These are phyloP conservation scores for Silene latifolia DNA, from an alignment of 148 eudicot species.

Conservation along the genomic window DNA sequence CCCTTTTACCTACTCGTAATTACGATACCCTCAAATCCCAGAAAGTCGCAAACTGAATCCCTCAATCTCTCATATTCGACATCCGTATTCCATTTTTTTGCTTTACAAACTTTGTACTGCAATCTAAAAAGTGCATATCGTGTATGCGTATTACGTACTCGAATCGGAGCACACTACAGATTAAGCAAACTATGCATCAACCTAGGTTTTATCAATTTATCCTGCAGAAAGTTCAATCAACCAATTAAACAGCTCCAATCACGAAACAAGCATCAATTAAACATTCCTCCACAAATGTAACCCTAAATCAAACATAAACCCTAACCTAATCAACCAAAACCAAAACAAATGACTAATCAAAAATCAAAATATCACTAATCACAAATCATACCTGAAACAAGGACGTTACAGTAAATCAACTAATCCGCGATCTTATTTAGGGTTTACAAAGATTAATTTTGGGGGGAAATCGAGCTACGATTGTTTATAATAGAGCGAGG, in stretches of 20 bases:
- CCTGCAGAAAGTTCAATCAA: not conserved
- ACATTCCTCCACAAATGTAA: not conserved
- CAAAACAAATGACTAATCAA: not conserved
- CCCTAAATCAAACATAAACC: not conserved
- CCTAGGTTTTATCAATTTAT: not conserved
- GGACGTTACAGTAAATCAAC: not conserved
- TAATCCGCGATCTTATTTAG: slow-evolving; percentile 2
- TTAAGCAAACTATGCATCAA: not conserved
- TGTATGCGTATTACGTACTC: too few relatives aligned
- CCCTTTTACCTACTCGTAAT: too few relatives aligned
- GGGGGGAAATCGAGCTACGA: not conserved
- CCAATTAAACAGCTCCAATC: not conserved
- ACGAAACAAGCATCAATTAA: not conserved
- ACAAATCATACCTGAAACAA: not conserved
- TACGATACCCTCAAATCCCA: too few relatives aligned
- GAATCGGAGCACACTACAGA: too few relatives aligned
- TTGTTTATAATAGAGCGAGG: not conserved
- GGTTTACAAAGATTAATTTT: not conserved
- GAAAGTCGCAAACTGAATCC: too few relatives aligned
- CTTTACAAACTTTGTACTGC: too few relatives aligned
- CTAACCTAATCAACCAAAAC: not conserved
- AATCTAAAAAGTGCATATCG: too few relatives aligned
- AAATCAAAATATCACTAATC: not conserved
- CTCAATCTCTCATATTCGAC: too few relatives aligned
- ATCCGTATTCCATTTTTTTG: too few relatives aligned